phyloP scores from a whole-genome alignment of 140 eudicot species.

The Anethum foeniculum region DNA sequence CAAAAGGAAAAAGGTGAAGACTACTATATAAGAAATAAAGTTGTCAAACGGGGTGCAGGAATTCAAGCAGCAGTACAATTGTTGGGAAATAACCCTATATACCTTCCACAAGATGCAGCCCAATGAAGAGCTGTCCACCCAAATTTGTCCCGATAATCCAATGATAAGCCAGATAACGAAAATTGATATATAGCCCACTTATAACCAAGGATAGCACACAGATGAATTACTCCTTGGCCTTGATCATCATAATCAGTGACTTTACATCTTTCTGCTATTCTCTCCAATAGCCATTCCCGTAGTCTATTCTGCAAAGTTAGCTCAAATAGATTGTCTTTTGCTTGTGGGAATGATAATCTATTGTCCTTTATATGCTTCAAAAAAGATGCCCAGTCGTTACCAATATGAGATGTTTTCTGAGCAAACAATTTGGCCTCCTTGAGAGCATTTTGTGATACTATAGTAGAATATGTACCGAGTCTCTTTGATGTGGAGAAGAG shows the following conservation, averaged over 20 bases:
- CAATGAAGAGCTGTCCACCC: constrained; percentile 99
- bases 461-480: constrained; percentile 40
- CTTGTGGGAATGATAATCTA: constrained; percentile 41
- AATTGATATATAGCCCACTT: constrained; percentile 82
- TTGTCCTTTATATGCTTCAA: constrained; percentile 35
- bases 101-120: constrained; percentile 98
- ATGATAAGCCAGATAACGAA: constrained; percentile 73
- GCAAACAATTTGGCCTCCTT: constrained; percentile 73
- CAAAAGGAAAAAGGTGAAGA: neutral
- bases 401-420: constrained; percentile 43
- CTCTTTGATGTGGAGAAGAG: constrained; percentile 77
- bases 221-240: constrained; percentile 94
- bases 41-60: neutral
- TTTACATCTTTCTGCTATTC: constrained; percentile 55
- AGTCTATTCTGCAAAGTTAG: constrained; percentile 60
- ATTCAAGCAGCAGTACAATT: neutral
- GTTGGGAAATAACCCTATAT: neutral
- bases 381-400: constrained; percentile 49
- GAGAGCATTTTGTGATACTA: constrained; percentile 38
- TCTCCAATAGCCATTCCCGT: constrained; percentile 84
- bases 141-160: constrained; percentile 78
- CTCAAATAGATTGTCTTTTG: constrained; percentile 64
- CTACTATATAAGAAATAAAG: neutral
- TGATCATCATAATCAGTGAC: constrained; percentile 57
- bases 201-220: constrained; percentile 86